Evolutionary conservation across 163 green algal genomes (phyloP).

Genomic region (Chlorella variabilis): DNA sequence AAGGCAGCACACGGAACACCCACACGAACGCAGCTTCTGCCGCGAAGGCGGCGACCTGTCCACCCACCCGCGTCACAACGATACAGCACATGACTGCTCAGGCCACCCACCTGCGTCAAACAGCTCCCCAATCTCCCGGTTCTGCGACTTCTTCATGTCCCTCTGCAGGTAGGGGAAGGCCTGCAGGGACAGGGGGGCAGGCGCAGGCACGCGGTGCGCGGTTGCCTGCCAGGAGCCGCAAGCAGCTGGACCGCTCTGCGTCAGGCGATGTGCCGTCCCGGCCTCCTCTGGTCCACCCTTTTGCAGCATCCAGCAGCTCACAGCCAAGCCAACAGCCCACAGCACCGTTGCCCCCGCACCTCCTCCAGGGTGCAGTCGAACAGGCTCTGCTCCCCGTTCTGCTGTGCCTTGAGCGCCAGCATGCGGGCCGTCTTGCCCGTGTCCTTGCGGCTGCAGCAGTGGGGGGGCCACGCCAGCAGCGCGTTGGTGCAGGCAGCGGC

Average conservation of each 20-base stretch:
- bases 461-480: background rate
- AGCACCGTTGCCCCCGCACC: conserved; percentile 36
- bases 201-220: too few relatives aligned
- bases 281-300: too few relatives aligned
- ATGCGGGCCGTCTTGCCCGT: conserved; percentile 90
- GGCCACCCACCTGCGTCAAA: conserved; percentile 55
- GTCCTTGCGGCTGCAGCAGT: conserved; percentile 84
- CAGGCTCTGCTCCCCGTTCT: conserved; percentile 54
- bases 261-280: too few relatives aligned
- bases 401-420: conserved; percentile 67
- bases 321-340: too few relatives aligned
- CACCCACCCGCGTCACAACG: background rate
- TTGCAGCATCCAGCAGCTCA: too few relatives aligned
- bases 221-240: too few relatives aligned
- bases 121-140: conserved; percentile 89
- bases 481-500: background rate
- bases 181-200: background rate
- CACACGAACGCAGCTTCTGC: too few relatives aligned
- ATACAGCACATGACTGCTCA: background rate
- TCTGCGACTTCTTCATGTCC: conserved; percentile 79
- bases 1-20: too few relatives aligned
- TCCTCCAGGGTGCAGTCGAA: conserved; percentile 66
- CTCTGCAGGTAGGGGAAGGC: conserved; percentile 56
- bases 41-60: too few relatives aligned
- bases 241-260: too few relatives aligned